Conservation (phyloP, 805 yeast species). For the Ogataea paraovalis region DNA sequence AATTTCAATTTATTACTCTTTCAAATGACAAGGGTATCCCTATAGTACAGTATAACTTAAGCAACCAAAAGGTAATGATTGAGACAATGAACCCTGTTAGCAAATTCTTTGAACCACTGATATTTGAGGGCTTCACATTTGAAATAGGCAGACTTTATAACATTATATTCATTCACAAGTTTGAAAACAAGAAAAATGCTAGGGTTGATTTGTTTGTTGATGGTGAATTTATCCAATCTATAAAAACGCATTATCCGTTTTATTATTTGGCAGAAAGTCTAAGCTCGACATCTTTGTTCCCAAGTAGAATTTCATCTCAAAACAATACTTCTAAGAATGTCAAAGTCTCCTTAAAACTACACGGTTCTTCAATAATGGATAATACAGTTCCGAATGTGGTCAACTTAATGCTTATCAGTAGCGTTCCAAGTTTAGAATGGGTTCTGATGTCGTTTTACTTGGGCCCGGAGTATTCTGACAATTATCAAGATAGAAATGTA, state of each 20-base stretch:
- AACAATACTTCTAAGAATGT: not conserved
- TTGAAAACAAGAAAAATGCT: conserved; percentile 22
- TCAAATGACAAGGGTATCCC: conserved; percentile 1
- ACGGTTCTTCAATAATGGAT: conserved; percentile 24
- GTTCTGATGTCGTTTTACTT: conserved; percentile 41
- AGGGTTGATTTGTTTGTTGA: conserved; percentile 44
- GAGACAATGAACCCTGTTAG: conserved; percentile 6
- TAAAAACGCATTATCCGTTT: conserved; percentile 14
- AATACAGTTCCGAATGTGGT: conserved; percentile 22
- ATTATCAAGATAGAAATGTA: conserved; percentile 37
- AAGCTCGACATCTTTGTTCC: not conserved
- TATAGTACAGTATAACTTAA: conserved; percentile 17
- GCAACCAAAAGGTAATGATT: conserved; percentile 12
- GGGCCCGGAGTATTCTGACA: conserved; percentile 48
- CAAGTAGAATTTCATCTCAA: conserved; percentile 1
- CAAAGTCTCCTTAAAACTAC: conserved; percentile 4
- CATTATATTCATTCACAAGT: conserved; percentile 24
- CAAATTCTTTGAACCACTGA: conserved; percentile 6
- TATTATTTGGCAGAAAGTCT: conserved; percentile 1
- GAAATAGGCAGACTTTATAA: conserved; percentile 25
- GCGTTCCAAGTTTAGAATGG: conserved; percentile 46
- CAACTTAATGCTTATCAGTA: conserved; percentile 38
- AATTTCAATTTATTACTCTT: conserved; percentile 5
- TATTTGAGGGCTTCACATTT: conserved; percentile 27
- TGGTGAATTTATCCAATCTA: conserved; percentile 41